phyloP scores from a whole-genome alignment of 306 rosid genomes.

The Ormosia emarginata region DNA sequence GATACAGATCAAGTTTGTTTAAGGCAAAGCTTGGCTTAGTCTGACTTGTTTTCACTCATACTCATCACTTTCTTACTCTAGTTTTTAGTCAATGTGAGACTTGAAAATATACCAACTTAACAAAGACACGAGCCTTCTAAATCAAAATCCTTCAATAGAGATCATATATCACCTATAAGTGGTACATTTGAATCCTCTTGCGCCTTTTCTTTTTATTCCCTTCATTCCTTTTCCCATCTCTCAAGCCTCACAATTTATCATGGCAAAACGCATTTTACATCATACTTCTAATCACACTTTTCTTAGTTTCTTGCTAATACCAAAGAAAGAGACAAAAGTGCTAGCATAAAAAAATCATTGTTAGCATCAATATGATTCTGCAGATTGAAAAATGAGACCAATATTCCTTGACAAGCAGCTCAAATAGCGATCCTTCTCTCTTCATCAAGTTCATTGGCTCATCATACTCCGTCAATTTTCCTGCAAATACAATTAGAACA shows the following conservation, averaged over 20 bases:
- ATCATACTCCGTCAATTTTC: conserved; percentile 50
- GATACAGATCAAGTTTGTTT: too few species aligned
- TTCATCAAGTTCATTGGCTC: conserved; percentile 50
- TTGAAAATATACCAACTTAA: not conserved
- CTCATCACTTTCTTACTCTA: too few species aligned
- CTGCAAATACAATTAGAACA: conserved; percentile 22
- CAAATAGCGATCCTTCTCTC: conserved; percentile 53
- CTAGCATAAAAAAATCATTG: too few species aligned
- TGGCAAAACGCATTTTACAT: not conserved
- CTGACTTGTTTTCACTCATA: too few species aligned
- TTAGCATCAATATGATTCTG: too few species aligned
- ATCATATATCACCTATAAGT: not conserved
- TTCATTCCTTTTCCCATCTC: not conserved
- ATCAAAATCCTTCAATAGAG: not conserved
- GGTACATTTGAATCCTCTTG: not conserved
- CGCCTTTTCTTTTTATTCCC: not conserved
- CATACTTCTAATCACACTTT: too few species aligned
- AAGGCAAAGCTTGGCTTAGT: too few species aligned
- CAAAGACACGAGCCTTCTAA: not conserved
- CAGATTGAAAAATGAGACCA: conserved; percentile 54
- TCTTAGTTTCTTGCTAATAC: too few species aligned
- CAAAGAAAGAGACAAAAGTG: too few species aligned
- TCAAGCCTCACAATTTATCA: not conserved
- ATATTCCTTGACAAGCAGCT: conserved; percentile 53
- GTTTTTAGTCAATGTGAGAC: too few species aligned